A percentile compares a stretch with the other conserved stretches of the same genome.
phyloP scores from a whole-genome alignment of 2,329 filamentous ascomycete species.

The Aspergillaceae sp. region DNA sequence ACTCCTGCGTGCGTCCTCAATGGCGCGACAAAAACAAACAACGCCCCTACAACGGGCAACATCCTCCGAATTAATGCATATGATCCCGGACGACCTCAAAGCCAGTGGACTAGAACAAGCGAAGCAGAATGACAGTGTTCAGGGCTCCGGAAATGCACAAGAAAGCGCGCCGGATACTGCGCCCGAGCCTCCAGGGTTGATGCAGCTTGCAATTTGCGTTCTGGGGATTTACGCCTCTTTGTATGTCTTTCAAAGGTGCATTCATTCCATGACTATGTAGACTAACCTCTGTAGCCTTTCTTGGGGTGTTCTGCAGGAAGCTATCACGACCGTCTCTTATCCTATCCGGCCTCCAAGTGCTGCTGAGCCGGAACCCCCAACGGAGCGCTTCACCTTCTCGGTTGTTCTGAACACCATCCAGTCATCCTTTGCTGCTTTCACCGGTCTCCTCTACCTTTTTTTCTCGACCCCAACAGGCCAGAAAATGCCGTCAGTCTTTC shows the following conservation, averaged over 20 bases:
- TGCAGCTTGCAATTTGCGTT: slow-evolving; percentile 79
- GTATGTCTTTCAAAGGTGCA: slow-evolving; percentile 41
- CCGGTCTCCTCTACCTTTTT: slow-evolving; percentile 72
- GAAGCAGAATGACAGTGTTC: slow-evolving; percentile 24
- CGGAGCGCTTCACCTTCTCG: slow-evolving; percentile 80
- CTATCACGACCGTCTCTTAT: slow-evolving; percentile 88
- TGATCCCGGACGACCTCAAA: slow-evolving; percentile 23
- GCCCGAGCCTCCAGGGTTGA: slow-evolving; percentile 47
- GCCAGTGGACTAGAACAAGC: background rate
- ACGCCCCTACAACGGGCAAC: slow-evolving; percentile 56
- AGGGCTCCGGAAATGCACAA: slow-evolving; percentile 5
- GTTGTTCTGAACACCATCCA: slow-evolving; percentile 96
- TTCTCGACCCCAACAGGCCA: slow-evolving; percentile 50
- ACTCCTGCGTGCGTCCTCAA: slow-evolving; percentile 21
- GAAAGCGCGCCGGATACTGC: slow-evolving; percentile 13
- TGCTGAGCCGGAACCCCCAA: slow-evolving; percentile 27
- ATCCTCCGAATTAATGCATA: slow-evolving; percentile 56
- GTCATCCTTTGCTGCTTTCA: slow-evolving; percentile 75
- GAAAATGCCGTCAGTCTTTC: slow-evolving; percentile 55
- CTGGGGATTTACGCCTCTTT: slow-evolving; percentile 94
- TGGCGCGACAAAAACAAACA: slow-evolving; percentile 65
- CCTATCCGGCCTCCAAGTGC: slow-evolving; percentile 49
- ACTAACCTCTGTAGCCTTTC: slow-evolving; percentile 54
- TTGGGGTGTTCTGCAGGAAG: slow-evolving; percentile 95
- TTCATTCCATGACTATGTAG: background rate